A percentile compares a stretch with the other conserved stretches of the same genome.
phyloP scores from a whole-genome alignment of 1,284 basidiomycete species.

The Sporisorium sorghi region DNA sequence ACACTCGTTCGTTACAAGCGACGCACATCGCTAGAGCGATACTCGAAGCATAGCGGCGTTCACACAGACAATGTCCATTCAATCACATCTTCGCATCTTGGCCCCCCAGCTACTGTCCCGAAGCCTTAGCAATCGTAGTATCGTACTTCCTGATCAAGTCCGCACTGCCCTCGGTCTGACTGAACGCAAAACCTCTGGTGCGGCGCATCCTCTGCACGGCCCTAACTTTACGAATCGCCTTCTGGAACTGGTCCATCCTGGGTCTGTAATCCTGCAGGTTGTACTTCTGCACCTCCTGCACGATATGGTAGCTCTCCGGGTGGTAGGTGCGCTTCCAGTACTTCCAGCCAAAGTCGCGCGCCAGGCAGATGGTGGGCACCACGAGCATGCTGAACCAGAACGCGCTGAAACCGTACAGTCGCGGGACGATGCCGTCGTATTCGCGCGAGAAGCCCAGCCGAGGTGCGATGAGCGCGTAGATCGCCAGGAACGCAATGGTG shows the following conservation, averaged over 20 bases:
- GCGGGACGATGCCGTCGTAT: conserved; percentile 78
- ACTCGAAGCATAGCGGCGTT: not conserved
- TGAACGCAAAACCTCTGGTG: conserved; percentile 67
- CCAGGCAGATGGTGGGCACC: conserved; percentile 86
- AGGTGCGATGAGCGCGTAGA: conserved; percentile 90
- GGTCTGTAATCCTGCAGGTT: conserved; percentile 97
- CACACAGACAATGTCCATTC: not conserved
- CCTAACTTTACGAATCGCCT: conserved; percentile 67
- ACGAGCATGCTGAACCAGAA: conserved; percentile 91
- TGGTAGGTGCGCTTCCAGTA: conserved; percentile 78
- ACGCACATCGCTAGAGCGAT: not conserved
- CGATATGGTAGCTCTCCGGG: conserved; percentile 93
- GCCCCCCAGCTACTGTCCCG: conserved; percentile 23
- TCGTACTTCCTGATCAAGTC: conserved; percentile 68
- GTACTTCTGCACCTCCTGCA: conserved; percentile 91
- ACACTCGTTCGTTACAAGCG: too few relatives aligned
- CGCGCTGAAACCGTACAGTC: conserved; percentile 84
- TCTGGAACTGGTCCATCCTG: conserved; percentile 86
- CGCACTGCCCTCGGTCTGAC: conserved; percentile 66
- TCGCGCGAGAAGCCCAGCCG: conserved; percentile 87
- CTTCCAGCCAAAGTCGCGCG: conserved; percentile 76
- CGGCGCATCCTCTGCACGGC: conserved; percentile 67
- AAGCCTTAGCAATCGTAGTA: conserved; percentile 59
- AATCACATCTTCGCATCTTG: not conserved
- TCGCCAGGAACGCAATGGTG: conserved; percentile 90